Base-by-base conservation (phyloP, 805 yeast species). In the Tetrapisispora arboricola region DNA sequence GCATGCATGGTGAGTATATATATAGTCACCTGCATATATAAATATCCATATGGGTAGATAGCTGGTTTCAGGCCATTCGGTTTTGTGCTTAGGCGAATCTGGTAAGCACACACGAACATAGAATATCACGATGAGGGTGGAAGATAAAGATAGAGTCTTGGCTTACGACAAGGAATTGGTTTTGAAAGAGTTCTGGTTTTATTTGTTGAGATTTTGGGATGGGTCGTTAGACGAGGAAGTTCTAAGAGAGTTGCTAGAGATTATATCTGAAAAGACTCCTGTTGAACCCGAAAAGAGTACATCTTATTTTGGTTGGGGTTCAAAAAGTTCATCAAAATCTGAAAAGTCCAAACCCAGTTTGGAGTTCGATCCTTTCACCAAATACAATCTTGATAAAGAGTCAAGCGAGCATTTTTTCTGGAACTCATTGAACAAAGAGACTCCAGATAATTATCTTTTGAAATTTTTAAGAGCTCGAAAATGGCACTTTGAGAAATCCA, bases 391-490 rank as follows among this genome's bases (percentile, higher is more conserved):
- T 44, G 66, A 75, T 20, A 74, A 79, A 1, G 68, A 67, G 19
- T 70, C 69, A 25, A 55, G 78, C 11, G 74, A 73, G 47, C 58
- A 55, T 11, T 68, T 71, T 47, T 67, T 78, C 53, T 74, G 81
- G 79, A 56, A 64, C 35, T 67, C 78, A 67, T 53, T 76, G 38
- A 77, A 88, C 61, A 73, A 76, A 35, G 96, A 90, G 60, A 70
- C 80, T 38, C 82, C 92, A 3, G 97, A 90, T 60, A 78, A 81
- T 52, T 62, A 80, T 49, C 39, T 84, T 26, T 66, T 87, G 52
- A 72, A 92, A 51, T 87, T 81, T 54, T 63, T 84, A 24, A 71
- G 95, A 50, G 95, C 95, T 27, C 78, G 95, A 63, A 84, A 85
- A 63, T 85, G 86, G 80, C 76, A 81, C 48, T 68, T 76, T 25